Evolutionary conservation across 1,284 basidiomycete genomes (phyloP), one percentile per base, ranked within the genome.

Genomic region (Violaceomyces palustris): DNA sequence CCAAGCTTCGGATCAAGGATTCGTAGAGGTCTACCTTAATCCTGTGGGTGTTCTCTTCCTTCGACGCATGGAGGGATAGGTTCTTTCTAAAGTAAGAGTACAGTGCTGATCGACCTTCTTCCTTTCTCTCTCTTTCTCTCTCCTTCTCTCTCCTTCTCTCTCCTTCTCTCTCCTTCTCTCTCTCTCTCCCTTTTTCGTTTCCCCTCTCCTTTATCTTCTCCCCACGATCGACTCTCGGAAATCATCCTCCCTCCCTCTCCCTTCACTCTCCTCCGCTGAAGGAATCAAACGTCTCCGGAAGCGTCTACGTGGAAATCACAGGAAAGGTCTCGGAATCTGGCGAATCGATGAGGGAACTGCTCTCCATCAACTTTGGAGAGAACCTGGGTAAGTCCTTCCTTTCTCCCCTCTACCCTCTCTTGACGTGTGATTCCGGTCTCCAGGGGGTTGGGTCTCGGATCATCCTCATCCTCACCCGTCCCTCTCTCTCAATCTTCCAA

Each of bases 271-370:
- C 15, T 35, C 21, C 19, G 12, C 12, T 17, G 35, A 23, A 24
- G 32, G 61, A 63, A 31, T 54, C 54, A n/a, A 42, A 60, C 7
- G 37, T 63, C 27, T 11, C 26, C 8, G 47, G 48, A 3, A 53
- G 44, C 41, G 36, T 35, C 2, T 72, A 49, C 23, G 61, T 70
- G 19, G 68, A 71, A 30, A 57, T 71, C 4, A 61, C 67, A 22
- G 69, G 69, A n/a, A 70, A 67, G 34, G 69, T 71, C 2, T 43
- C 50, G 18, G 62, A 68, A 10, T 39, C 45, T n/a, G 54, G 55
- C 23, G 19, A 27, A 23, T 14, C 34, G 19, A 45, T 61, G 14
- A 24, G 56, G 11, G 63, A 65, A 31, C 63, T 62, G 25, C 51
- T 52, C 26, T 56, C 50, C 5, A 48, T 63, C 26, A 47, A 63